Evolutionary conservation across 345 rosid species (phyloP), one percentile per base, ranked within the genome.

Genomic region (Viola odorata): DNA sequence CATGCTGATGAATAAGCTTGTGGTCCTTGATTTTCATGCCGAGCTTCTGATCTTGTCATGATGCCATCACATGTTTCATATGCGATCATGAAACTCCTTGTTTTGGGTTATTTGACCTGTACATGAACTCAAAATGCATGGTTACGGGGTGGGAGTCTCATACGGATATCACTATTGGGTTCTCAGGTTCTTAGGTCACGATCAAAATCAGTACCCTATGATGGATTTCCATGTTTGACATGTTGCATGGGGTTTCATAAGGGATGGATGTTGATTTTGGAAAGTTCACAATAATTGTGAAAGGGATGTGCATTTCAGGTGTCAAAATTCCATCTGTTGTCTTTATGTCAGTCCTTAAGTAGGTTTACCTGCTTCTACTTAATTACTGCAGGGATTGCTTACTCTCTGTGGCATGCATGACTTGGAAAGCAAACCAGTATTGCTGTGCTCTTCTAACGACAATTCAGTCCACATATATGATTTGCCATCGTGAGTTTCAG

Each of bases 401-500:
- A 76, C 77, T 47, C 74, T 91, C 39, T 82, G 89, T 65, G 98
- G 98, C 67, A 81, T 86, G 85, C 91, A 74, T 73, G 95, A 88
- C 73, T 81, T 70, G 12, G 98, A 88, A 71, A 86, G 82, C 68
- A 88, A 83, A 71, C 98, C 98, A 17, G 78, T 91, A 58, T 78
- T 88, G 83, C 52, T 91, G 61, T 81, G 96, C 58, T 67, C 88
- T n/a, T 81, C 94, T 77, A 91, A 88, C 53, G 98, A 91, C 72
- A 80, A 78, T 53, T 68, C 91, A 13, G 72, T 86, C 42, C 88
- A 82, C 45, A 45, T 73, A 39, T 90, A 82, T 57, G 97, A 94
- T 82, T 71, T 94, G 61, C 99, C 99, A 55, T 86, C 99, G 99
- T 94, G 76, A 90, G 99, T 77, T 37, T 48, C 4, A 10, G 50